Evolutionary conservation across 2,329 filamentous ascomycete genomes (phyloP).

Genomic region (Cryphonectria naterciae): DNA sequence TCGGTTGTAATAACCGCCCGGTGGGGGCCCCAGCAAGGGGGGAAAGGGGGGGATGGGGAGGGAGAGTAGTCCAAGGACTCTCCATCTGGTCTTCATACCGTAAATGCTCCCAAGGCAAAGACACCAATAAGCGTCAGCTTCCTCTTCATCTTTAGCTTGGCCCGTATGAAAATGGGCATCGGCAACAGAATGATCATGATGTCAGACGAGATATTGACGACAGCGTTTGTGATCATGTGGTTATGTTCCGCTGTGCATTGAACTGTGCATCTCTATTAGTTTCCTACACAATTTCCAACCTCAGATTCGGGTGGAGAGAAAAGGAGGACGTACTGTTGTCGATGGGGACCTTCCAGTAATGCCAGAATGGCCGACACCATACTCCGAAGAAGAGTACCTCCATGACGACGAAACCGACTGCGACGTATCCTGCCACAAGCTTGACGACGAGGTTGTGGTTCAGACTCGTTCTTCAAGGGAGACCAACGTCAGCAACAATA

Average conservation of each 20-base stretch:
- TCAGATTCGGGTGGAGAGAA: background rate
- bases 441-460: conserved; percentile 53
- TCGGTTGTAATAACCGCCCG: too few species aligned
- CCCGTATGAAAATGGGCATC: conserved; percentile 55
- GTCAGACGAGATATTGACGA: conserved; percentile 64
- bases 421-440: conserved; percentile 52
- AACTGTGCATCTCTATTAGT: conserved; percentile 36
- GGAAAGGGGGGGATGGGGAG: background rate
- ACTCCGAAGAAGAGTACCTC: conserved; percentile 54
- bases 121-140: conserved; percentile 56
- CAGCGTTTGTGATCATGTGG: conserved; percentile 62
- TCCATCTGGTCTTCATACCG: conserved; percentile 40
- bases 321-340: conserved; percentile 45
- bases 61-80: background rate
- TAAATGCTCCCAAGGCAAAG: conserved; percentile 52
- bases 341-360: conserved; percentile 62
- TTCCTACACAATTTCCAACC: background rate
- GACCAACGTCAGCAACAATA: background rate
- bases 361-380: conserved; percentile 59
- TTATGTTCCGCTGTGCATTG: conserved; percentile 62
- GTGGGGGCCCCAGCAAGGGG: too few species aligned
- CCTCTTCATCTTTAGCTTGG: conserved; percentile 53
- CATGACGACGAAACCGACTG: conserved; percentile 52
- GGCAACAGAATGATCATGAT: conserved; percentile 62
- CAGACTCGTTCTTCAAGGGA: conserved; percentile 46